Evolutionary conservation across 208 protist genomes (phyloP), one percentile per base, ranked within the genome.

Genomic region (Trypanosomatidae sp.): DNA sequence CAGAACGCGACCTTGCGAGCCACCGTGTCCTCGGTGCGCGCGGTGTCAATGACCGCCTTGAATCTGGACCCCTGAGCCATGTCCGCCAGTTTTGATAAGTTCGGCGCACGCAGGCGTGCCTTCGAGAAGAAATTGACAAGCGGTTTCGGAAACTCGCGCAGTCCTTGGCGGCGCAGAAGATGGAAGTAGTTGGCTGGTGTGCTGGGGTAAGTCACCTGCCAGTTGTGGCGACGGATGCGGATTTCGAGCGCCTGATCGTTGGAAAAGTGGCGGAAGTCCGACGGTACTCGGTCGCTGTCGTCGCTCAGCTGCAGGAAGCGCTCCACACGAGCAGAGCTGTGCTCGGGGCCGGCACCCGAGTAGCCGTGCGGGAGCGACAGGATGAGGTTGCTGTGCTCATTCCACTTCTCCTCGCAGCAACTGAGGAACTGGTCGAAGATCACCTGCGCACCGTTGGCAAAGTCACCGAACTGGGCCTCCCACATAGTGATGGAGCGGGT

Each of bases 391-490:
- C 77, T 87, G 74, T 97, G 92, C 66, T 91, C 82, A 47, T 95
- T 91, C 99, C 99, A 99, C 88, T 99, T 99, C 77, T 96, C 84
- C 90, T 99, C 99, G 39, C 89, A 87, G 75, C 76, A 87, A 74
- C 79, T 80, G 55, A 98, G 71, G 71, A 97, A 97, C 88, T 99
- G 98, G 87, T 99, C 99, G 80, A 99, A 98, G 69, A 99, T 99
- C 66, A 99, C 97, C 88, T 99, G 98, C 15, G 98, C 98, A 71
- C 97, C 96, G 88, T 99, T 99, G 44, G 97, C 94, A 77, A 99
- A 99, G 87, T 99, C 99, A 76, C 98, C 99, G 84, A 99, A 99
- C 85, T 99, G 99, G 36, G 98, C 99, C 85, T 99, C 99, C 99
- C 99, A 99, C 62, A 99, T 89, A 12, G 98, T 93, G 30, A 99